Percentiles rank a stretch among this genome's conserved stretches.
Conservation (phyloP, 345 rosid species). For the Syzygium jambos region DNA sequence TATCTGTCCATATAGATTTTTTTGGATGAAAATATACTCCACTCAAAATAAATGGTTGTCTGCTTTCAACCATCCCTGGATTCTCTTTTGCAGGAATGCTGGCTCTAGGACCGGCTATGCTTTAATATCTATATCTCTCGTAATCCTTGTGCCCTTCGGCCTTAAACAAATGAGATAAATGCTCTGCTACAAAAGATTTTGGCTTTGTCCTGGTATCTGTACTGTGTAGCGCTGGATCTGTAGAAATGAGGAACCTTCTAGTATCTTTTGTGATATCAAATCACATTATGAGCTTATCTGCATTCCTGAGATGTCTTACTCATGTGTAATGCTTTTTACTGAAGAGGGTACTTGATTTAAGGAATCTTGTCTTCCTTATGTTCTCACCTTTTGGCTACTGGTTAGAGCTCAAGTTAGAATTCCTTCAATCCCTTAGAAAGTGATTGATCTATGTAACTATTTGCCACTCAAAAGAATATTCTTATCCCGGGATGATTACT, state of each 20-base stretch:
- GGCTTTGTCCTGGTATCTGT: not conserved
- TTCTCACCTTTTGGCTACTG: not conserved
- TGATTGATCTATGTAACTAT: not conserved
- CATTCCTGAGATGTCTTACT: not conserved
- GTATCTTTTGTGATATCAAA: not conserved
- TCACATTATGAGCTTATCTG: not conserved
- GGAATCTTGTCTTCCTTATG: not conserved
- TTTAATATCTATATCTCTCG: not conserved
- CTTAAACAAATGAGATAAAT: not conserved
- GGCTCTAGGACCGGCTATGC: not conserved
- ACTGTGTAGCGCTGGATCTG: not conserved
- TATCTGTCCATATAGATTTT: not conserved
- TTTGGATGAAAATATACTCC: not conserved
- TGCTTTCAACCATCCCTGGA: not conserved
- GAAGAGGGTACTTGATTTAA: not conserved
- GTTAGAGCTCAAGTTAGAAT: not conserved
- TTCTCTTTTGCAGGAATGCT: not conserved
- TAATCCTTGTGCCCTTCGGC: not conserved
- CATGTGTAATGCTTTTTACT: not conserved
- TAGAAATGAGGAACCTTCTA: not conserved
- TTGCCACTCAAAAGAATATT: not conserved
- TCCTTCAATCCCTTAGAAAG: not conserved
- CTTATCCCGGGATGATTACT: not conserved
- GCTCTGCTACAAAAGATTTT: not conserved
- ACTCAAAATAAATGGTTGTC: not conserved